phyloP scores from a whole-genome alignment of 2,329 filamentous ascomycete species.

The Alternaria sp. region DNA sequence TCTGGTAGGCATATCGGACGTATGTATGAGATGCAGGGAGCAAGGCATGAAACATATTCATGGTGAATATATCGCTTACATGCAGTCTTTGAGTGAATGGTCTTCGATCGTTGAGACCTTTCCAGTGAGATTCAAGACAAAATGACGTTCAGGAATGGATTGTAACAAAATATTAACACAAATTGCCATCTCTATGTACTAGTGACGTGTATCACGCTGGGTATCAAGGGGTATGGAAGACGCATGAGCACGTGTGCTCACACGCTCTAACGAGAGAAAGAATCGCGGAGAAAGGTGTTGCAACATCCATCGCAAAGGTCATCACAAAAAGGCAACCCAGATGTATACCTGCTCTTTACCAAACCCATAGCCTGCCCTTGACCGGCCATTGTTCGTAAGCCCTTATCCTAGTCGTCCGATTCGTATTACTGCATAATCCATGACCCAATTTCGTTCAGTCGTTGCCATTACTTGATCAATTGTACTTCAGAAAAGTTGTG shows the following conservation, averaged over 20 bases:
- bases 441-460: neutral
- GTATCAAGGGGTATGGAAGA: slow-evolving; percentile 11
- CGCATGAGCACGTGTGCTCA: slow-evolving; percentile 1
- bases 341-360: slow-evolving; percentile 3
- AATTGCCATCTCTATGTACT: slow-evolving; percentile 11
- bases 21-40: too few species aligned
- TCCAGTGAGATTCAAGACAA: neutral
- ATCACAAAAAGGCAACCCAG: neutral
- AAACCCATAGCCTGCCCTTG: neutral
- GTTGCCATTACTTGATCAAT: neutral
- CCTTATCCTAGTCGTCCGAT: neutral
- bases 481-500: slow-evolving; percentile 1
- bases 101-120: too few species aligned
- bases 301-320: neutral
- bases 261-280: slow-evolving; percentile 5
- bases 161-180: neutral
- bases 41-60: too few species aligned
- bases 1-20: too few species aligned
- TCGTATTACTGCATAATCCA: neutral
- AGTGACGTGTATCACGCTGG: slow-evolving; percentile 4
- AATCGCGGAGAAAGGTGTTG: neutral
- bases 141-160: neutral
- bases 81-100: too few species aligned
- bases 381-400: neutral
- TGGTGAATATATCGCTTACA: too few species aligned